Conservation (phyloP, 1,284 basidiomycete species). For the Meripilus lineatus region DNA sequence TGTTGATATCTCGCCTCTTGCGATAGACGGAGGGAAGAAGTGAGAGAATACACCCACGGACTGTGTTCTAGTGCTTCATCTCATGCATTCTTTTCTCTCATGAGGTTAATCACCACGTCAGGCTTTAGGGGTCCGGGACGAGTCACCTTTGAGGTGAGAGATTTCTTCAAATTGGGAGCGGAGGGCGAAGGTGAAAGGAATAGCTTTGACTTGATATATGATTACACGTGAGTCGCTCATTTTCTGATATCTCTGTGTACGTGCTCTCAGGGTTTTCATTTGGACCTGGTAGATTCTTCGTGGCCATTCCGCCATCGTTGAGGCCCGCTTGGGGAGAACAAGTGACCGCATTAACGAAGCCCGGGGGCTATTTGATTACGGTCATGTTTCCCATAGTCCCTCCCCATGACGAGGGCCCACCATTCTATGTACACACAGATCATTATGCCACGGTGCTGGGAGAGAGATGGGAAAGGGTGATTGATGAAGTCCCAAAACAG, state of each 20-base stretch:
- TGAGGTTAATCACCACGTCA: conserved; percentile 1
- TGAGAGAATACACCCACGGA: no score
- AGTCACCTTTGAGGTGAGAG: conserved; percentile 34
- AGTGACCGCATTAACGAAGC: conserved; percentile 52
- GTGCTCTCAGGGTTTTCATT: conserved; percentile 1
- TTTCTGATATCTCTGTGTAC: neutral
- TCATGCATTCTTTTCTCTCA: no score
- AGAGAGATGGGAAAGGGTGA: conserved; percentile 47
- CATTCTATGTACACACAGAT: conserved; percentile 54
- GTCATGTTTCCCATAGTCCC: conserved; percentile 50
- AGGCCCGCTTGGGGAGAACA: conserved; percentile 54
- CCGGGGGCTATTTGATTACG: conserved; percentile 59
- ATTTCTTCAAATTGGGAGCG: conserved; percentile 51
- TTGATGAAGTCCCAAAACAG: conserved; percentile 44
- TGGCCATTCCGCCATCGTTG: conserved; percentile 56
- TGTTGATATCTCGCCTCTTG: conserved; percentile 54
- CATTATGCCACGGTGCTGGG: conserved; percentile 50
- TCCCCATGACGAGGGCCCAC: conserved; percentile 50
- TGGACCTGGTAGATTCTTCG: conserved; percentile 64
- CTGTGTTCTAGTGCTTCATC: no score
- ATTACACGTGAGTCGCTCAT: conserved; percentile 55
- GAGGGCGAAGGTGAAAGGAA: no score
- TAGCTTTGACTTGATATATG: conserved; percentile 62
- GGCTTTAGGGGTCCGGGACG: conserved; percentile 12
- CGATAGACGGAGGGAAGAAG: conserved; percentile 47